Evolutionary conservation across 345 rosid species (phyloP), one percentile per base, ranked within the genome.

Genomic region (Eucalyptus globulus): DNA sequence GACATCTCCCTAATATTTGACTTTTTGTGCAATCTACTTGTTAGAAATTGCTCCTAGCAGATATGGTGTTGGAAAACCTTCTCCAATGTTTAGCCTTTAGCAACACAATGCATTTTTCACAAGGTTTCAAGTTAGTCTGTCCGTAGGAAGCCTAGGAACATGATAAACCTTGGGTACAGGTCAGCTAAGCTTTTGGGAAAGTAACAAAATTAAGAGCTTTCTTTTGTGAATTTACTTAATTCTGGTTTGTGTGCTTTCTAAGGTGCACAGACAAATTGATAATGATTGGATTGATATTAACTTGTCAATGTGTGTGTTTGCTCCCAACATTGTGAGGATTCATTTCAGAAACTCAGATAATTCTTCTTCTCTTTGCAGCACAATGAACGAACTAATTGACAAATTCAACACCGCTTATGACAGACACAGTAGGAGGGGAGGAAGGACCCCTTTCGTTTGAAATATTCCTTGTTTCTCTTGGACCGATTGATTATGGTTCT

Each of bases 331-430:
- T 72, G 2, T 37, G 83, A 72, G 83, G 83, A 45, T 8, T 67
- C 44, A 24, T 45, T n/a, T n/a, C 14, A 43, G 43, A 69, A 88
- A 88, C 67, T 80, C 69, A 15, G 24, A 19, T 44, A 29, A 37
- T 47, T 60, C 13, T 86, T 9, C 15, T 83, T 14, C 88, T 89
- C n/a, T 88, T 44, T 87, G 91, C 98, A 97, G 99, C 91, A 94
- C 98, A 72, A 95, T 97, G 99, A 96, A 97, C 53, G 98, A 97
- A 94, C 93, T 97, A 81, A 96, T 96, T 21, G 99, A 97, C 92
- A 97, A 97, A 92, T 97, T 97, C 97, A 97, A 97, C 96, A 95
- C 93, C n/a, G 97, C 99, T 34, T 97, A 95, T 87, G 98, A 97
- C 91, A 96, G 98, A 95, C 96, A 95, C 87, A 92, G 94, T 89